A percentile compares a stretch with the other conserved stretches of the same genome.
Evolutionary conservation across 2,329 filamentous ascomycete genomes (phyloP).

Genomic region (Neofusicoccum laricinum): DNA sequence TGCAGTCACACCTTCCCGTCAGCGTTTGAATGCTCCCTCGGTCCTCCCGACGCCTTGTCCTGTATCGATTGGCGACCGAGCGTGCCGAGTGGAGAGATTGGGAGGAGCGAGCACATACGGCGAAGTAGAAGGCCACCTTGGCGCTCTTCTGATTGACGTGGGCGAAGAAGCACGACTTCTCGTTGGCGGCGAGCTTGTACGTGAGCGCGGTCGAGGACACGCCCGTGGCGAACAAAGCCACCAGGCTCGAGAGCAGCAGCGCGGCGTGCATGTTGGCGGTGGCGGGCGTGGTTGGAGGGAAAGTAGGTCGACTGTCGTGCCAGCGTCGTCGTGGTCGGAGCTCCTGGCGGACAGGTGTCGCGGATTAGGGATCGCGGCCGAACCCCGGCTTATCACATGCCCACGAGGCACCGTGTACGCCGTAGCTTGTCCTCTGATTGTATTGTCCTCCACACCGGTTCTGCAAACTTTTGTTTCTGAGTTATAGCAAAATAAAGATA

Average conservation of each 20-base stretch:
- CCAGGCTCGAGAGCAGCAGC: constrained; percentile 45
- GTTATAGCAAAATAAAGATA: not conserved
- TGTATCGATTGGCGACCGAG: not conserved
- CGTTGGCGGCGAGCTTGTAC: constrained; percentile 85
- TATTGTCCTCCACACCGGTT: no score
- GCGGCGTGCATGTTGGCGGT: constrained; percentile 33
- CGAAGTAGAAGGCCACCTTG: constrained; percentile 98
- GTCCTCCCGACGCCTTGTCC: no score
- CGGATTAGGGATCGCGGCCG: not conserved
- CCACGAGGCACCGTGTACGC: no score
- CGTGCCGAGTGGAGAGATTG: not conserved
- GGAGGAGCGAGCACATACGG: constrained; percentile 57
- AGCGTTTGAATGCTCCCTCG: not conserved
- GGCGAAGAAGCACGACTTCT: constrained; percentile 94
- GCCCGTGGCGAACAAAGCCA: constrained; percentile 68
- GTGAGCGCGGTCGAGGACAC: constrained; percentile 88
- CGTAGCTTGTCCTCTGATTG: no score
- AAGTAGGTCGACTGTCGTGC: not conserved
- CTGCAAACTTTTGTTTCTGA: not conserved
- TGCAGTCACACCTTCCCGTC: constrained; percentile 35
- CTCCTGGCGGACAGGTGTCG: constrained; percentile 15
- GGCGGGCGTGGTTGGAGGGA: not conserved
- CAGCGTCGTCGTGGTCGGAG: constrained; percentile 10
- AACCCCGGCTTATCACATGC: not conserved
- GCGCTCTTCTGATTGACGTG: constrained; percentile 72